Base-by-base conservation (phyloP, 106 monocot genomes). In the Amphibolis antarctica region DNA sequence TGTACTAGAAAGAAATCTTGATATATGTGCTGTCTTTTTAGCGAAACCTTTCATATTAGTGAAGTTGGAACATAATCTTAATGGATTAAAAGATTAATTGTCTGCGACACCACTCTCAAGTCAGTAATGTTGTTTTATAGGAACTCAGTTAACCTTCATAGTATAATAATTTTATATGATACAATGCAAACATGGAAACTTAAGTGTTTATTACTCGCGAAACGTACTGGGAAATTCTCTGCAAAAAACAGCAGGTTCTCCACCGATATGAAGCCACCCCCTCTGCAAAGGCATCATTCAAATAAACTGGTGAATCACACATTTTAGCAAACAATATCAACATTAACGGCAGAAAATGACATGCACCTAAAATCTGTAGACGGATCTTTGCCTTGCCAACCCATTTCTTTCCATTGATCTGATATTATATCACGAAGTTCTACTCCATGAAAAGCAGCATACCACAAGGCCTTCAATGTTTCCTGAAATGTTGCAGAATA, bases 401-500 rank as follows among this genome's bases (percentile, higher is more conserved):
- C 92, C 92, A 92, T 88, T 61, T 85, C 75, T 43, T 92, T 92
- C 92, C 92, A 92, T 67, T 92, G 88, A 1, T 92, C 88, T 61
- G 92, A 92, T 67, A 88, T 78, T 68, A 92, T 67, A 58, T 77
- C 78, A 58, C 69, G 43, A 22, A 92, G 78, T 66, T 88, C 85
- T 76, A 85, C 75, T 64, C 80, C 78, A 42, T 88, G 92, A 58
- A 82, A 92, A 27, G 92, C 85, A 4, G 88, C 85, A 63, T 55
- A 45, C 92, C 92, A 92, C 62, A 92, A 81, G 69, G 92, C 82
- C 68, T 62, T 85, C 56, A 92, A 69, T 26, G 85, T 88, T 78
- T 88, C 88, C 88, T 92, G 29, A 17, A 52, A 28, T 19, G 13
- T 29, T 58, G n/a, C n/a, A 64, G 26, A 61, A 17, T n/a, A 3